Conservation (phyloP, 257 asterid genomes). For the Rubia yunnanensis region DNA sequence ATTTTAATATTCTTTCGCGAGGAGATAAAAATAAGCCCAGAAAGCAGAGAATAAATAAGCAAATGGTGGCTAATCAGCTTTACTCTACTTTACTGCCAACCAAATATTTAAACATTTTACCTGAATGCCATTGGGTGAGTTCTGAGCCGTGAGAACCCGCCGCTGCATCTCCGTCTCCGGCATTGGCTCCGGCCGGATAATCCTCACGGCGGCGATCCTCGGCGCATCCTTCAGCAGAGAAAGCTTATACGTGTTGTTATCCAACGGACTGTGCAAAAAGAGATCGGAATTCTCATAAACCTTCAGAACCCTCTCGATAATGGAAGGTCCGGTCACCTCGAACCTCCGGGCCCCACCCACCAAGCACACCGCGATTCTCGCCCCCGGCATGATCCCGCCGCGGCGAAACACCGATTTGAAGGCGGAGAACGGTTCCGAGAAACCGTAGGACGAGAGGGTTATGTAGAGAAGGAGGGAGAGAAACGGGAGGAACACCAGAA, state of each 20-base stretch:
- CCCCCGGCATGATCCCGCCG: slow-evolving; percentile 16
- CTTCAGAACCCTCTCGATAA: slow-evolving; percentile 48
- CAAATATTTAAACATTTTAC: slow-evolving; percentile 14
- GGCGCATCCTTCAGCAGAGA: slow-evolving; percentile 61
- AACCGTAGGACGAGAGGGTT: slow-evolving; percentile 32
- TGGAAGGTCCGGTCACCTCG: slow-evolving; percentile 93
- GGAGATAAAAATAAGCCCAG: not conserved
- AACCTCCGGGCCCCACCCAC: slow-evolving; percentile 98
- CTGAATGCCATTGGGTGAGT: slow-evolving; percentile 96
- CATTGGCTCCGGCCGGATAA: slow-evolving; percentile 47
- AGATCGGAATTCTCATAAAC: slow-evolving; percentile 67
- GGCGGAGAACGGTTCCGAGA: slow-evolving; percentile 25
- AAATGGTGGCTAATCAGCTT: not conserved
- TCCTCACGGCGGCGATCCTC: slow-evolving; percentile 54
- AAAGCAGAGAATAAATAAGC: not conserved
- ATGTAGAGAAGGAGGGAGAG: slow-evolving; percentile 38
- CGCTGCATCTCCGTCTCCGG: slow-evolving; percentile 46
- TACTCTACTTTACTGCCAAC: not conserved
- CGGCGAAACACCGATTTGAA: slow-evolving; percentile 39
- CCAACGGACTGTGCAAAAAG: slow-evolving; percentile 70
- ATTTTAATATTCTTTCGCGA: not conserved
- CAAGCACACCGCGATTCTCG: slow-evolving; percentile 85
- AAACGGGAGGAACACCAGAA: slow-evolving; percentile 44
- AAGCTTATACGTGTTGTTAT: slow-evolving; percentile 58
- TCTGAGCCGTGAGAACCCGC: slow-evolving; percentile 62